These are phyloP conservation scores for Erysiphe pulchra DNA, from an alignment of 2,329 filamentous ascomycete genomes.

Conservation along the genomic window DNA sequence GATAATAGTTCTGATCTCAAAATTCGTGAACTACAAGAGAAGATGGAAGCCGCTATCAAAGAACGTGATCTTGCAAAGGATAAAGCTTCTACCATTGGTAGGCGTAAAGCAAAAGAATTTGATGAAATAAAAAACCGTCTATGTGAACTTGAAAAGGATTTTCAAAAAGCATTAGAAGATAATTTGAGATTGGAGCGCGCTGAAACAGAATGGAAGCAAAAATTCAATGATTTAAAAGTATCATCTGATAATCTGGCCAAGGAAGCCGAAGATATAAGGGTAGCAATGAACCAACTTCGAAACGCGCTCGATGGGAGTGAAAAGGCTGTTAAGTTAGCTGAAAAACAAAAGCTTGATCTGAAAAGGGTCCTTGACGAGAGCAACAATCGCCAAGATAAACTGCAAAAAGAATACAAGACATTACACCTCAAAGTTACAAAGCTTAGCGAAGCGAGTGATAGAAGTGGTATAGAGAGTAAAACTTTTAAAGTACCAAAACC, in stretches of 20 bases:
- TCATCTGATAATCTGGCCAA: constrained; percentile 37
- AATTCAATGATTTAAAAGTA: constrained; percentile 51
- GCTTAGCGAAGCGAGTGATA: constrained; percentile 11
- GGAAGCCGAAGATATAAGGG: constrained; percentile 50
- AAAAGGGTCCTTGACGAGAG: constrained; percentile 55
- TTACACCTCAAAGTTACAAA: constrained; percentile 20
- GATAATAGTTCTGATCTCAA: constrained; percentile 60
- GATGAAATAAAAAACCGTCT: constrained; percentile 64
- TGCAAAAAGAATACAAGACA: constrained; percentile 38
- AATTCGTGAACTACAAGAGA: constrained; percentile 67
- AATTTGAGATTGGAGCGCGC: constrained; percentile 51
- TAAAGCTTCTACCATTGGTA: constrained; percentile 53
- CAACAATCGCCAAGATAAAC: constrained; percentile 50
- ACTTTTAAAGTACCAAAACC: constrained; percentile 4
- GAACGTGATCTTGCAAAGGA: constrained; percentile 85
- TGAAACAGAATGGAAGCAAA: constrained; percentile 48
- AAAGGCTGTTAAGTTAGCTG: constrained; percentile 54
- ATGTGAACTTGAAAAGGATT: constrained; percentile 55
- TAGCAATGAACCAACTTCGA: constrained; percentile 52
- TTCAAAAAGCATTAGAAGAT: constrained; percentile 45
- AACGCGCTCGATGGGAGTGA: constrained; percentile 72
- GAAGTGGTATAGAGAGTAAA: constrained; percentile 12
- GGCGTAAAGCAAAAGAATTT: constrained; percentile 54
- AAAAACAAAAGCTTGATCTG: constrained; percentile 46
- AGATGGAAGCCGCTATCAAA: constrained; percentile 75